Conservation (phyloP, 2,329 filamentous ascomycete species). For the Bertia moriformis region DNA sequence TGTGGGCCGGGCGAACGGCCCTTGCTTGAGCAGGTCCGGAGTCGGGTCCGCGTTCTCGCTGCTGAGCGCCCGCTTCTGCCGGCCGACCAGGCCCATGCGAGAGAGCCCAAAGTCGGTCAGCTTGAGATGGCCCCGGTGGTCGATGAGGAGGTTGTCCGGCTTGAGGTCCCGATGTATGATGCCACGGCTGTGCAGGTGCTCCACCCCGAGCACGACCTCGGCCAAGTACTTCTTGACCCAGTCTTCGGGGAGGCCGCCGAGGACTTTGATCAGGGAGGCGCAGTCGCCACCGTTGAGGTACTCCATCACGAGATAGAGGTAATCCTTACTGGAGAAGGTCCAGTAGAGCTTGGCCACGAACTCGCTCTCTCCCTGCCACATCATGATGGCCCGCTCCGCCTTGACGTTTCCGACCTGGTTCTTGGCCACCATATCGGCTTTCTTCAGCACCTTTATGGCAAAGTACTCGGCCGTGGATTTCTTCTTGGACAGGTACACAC, state of each 20-base stretch:
- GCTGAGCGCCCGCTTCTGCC: slow-evolving; percentile 84
- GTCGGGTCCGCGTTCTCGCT: slow-evolving; percentile 61
- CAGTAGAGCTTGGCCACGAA: slow-evolving; percentile 98
- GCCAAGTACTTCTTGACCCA: slow-evolving; percentile 97
- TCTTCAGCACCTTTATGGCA: slow-evolving; percentile 95
- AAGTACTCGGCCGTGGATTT: slow-evolving; percentile 97
- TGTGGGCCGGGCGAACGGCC: slow-evolving; percentile 71
- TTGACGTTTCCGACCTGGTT: slow-evolving; percentile 99
- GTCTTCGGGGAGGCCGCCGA: slow-evolving; percentile 83
- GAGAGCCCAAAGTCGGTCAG: slow-evolving; percentile 95
- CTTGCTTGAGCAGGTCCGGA: slow-evolving; percentile 82
- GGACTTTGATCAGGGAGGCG: slow-evolving; percentile 85
- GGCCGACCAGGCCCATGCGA: slow-evolving; percentile 88
- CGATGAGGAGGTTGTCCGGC: slow-evolving; percentile 91
- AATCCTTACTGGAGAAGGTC: slow-evolving; percentile 99
- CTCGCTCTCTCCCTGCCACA: slow-evolving; percentile 99
- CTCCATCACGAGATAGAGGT: slow-evolving; percentile 97
- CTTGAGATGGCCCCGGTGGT: slow-evolving; percentile 91
- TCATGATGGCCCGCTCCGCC: slow-evolving; percentile 97
- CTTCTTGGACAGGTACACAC: slow-evolving; percentile 95
- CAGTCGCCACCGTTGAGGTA: slow-evolving; percentile 96
- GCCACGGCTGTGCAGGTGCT: slow-evolving; percentile 83
- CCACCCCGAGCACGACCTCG: slow-evolving; percentile 90
- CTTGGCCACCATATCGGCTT: slow-evolving; percentile 99
- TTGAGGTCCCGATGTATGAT: slow-evolving; percentile 96